Evolutionary conservation across 2,329 filamentous ascomycete genomes (phyloP), one percentile per base, ranked within the genome.

Genomic region (Sarocladium brachiariae): DNA sequence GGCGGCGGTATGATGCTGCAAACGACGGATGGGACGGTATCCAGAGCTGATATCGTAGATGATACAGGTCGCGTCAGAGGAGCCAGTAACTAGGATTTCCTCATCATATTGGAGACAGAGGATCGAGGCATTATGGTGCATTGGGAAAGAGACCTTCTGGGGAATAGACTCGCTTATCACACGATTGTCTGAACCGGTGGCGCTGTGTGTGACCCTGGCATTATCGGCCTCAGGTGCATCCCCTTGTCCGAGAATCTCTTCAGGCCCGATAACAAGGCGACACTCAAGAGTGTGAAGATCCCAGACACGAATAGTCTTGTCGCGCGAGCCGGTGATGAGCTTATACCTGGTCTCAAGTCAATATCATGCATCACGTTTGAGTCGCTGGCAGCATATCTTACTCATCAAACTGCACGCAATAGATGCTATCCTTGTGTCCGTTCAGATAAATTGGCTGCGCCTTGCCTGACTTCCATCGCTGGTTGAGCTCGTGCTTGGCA

Each of bases 341-440:
- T 97, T 99, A 63, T 87, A 77, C 65, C 86, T 90, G 61, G 21
- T 49, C 18, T n/a, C 13, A 16, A 31, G 59, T 75, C 65, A 76
- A 70, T 55, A 50, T 48, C 21, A 50, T 8, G 30, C 24, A 16
- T 41, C n/a, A n/a, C 23, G 6, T 18, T 33, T 18, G 2, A 16
- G 16, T 24, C 7, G 13, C 37, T 21, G 16, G 46, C 14, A 33
- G 6, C n/a, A 11, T 21, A 16, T 24, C 84, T 59, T 78, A 90
- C 85, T 97, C 92, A 65, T 99, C 93, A 65, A 97, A 99, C 64
- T 99, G 93, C 51, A 95, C 81, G 67, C 93, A 99, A 70, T 99
- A 99, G 52, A 99, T 95, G 57, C 90, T 96, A 66, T 99, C 93
- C 23, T 84, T 84, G 65, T 99, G 93, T 2, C 93, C 93, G 60